phyloP scores from a whole-genome alignment of 176 grass and related monocot species.

The Miscanthus lutarioriparius region DNA sequence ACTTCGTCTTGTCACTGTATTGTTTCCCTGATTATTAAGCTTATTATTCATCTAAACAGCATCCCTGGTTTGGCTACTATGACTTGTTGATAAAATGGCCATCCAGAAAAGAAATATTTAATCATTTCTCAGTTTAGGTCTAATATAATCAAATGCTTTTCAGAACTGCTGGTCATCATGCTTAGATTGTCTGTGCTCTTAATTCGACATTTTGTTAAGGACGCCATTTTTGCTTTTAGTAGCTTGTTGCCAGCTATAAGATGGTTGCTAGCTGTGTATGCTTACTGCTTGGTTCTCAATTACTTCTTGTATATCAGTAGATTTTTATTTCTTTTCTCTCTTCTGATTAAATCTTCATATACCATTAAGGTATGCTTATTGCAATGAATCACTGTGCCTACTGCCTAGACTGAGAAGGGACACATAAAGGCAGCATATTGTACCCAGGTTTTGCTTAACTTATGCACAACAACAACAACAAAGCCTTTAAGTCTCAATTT shows the following conservation, averaged over 20 bases:
- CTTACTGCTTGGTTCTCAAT: constrained; percentile 17
- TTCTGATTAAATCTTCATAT: background rate
- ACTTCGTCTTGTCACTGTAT: background rate
- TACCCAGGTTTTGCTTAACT: background rate
- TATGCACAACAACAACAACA: no score
- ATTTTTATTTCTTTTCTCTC: background rate
- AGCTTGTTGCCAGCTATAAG: background rate
- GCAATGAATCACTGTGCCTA: background rate
- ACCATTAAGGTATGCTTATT: background rate
- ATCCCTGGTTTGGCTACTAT: constrained; percentile 11
- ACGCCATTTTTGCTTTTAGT: background rate
- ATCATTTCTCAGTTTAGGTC: background rate
- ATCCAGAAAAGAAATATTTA: background rate
- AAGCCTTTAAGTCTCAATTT: no score
- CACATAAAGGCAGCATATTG: background rate
- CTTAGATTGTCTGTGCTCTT: background rate
- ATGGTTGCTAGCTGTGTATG: constrained; percentile 14
- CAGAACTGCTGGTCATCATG: background rate
- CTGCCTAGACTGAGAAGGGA: background rate
- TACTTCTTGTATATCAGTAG: background rate
- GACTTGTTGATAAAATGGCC: background rate
- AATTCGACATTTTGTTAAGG: background rate
- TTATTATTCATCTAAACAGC: background rate
- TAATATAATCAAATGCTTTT: background rate
- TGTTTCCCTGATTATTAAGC: background rate